Evolutionary conservation across 805 yeast genomes (phyloP).

Genomic region (Yamadazyma olivae): DNA sequence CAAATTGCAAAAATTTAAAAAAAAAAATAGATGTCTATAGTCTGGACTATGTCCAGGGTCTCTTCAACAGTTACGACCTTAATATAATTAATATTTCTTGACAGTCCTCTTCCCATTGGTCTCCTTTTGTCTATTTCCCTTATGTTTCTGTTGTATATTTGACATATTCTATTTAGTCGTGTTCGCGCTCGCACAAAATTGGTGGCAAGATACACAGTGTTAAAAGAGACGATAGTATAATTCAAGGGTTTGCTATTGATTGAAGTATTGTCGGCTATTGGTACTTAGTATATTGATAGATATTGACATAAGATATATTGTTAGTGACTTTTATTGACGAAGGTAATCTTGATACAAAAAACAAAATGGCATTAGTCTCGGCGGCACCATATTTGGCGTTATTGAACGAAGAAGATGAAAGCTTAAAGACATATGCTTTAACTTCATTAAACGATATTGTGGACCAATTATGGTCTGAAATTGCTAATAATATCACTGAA

Average conservation of each 20-base stretch:
- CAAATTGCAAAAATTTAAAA: no score
- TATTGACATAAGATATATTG: no score
- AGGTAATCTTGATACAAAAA: no score
- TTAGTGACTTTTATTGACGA: no score
- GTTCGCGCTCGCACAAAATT: neutral
- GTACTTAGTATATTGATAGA: no score
- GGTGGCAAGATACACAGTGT: constrained; percentile 12
- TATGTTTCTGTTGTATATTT: neutral
- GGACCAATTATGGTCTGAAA: constrained; percentile 95
- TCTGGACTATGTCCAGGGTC: neutral
- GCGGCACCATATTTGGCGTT: constrained; percentile 93
- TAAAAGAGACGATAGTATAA: no score
- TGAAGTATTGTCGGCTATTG: no score
- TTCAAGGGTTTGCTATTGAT: no score
- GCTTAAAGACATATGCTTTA: constrained; percentile 80
- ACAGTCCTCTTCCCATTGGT: no score
- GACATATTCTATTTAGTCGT: neutral
- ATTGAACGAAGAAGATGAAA: constrained; percentile 74
- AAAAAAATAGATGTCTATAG: no score
- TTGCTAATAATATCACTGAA: constrained; percentile 82
- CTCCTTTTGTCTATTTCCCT: no score
- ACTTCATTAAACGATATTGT: constrained; percentile 76
- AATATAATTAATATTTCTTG: neutral
- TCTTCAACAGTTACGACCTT: neutral
- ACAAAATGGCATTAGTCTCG: constrained; percentile 62